Conservation (phyloP, 2,329 filamentous ascomycete species). For the Clarireedia homoeocarpa region DNA sequence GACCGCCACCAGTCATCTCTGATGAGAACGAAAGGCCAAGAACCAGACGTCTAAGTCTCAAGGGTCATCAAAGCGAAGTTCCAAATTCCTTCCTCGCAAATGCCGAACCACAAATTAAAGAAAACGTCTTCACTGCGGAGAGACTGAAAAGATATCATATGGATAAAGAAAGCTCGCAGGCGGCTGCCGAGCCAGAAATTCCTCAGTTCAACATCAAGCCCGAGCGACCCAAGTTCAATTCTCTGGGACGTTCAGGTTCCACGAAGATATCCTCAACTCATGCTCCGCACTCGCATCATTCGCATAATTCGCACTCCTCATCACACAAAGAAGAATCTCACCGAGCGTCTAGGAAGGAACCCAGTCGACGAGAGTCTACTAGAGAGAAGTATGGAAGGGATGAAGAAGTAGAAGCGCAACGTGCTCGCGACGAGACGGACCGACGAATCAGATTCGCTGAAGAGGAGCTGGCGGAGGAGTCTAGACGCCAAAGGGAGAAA, state of each 20-base stretch:
- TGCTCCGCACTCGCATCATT: constrained; percentile 7
- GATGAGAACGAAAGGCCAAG: background rate
- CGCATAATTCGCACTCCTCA: constrained; percentile 6
- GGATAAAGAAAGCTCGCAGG: background rate
- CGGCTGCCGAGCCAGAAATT: background rate
- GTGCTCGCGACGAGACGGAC: constrained; percentile 19
- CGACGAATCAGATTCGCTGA: constrained; percentile 8
- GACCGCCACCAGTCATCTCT: background rate
- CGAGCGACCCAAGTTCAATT: background rate
- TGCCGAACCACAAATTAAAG: constrained; percentile 20
- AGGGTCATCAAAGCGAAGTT: constrained; percentile 18
- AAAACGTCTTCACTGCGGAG: constrained; percentile 8
- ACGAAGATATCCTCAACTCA: background rate
- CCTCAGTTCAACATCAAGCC: constrained; percentile 3
- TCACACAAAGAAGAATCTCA: constrained; percentile 1
- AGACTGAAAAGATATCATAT: background rate
- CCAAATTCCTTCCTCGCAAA: constrained; percentile 20
- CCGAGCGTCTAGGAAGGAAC: constrained; percentile 7
- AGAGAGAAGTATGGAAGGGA: constrained; percentile 16
- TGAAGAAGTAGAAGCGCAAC: constrained; percentile 21
- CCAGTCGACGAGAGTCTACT: constrained; percentile 8
- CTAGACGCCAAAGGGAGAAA: constrained; percentile 1
- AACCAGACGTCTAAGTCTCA: background rate
- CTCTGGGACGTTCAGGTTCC: background rate
- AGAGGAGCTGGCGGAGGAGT: constrained; percentile 2